Evolutionary conservation across 345 rosid genomes (phyloP), one percentile per base, ranked within the genome.

Genomic region (Dipteronia dyeriana): DNA sequence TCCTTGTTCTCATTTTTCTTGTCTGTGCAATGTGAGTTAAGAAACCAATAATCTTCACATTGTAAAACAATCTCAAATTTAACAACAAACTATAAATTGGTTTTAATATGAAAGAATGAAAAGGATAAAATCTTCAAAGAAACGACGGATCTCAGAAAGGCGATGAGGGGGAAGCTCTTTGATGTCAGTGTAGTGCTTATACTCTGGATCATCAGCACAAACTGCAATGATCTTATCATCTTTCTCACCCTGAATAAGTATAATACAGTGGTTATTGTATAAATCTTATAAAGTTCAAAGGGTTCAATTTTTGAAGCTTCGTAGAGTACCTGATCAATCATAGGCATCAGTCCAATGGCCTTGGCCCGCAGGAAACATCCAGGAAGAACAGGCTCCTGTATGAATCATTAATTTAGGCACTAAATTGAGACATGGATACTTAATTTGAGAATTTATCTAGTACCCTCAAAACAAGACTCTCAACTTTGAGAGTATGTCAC

Each of bases 161-260:
- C 99, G 99, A 78, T 95, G 99, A 79, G 99, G 99, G 62, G 99
- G 87, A 68, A 95, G 91, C 80, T 95, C 89, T 78, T 89, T 93
- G 85, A 95, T 90, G 82, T 93, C 97, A 11, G 86, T 91, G 79
- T 84, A 95, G 84, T 95, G 96, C 82, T 85, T 92, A 81, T 91
- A 95, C 83, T 95, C 99, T 2, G 99, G 99, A 87, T 95, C 99
- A 73, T 95, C 99, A 31, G 94, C 98, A 81, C 99, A 95, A 3
- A 95, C 98, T 54, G 99, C 99, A 11, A 95, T 95, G 79, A 95
- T 93, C 86, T 95, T 95, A 82, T 95, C 99, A 78, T 95, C 99
- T 86, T 92, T 95, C 88, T 93, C 98, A 67, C 99, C 99, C 98
- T 95, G 78, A 19, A 71, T 23, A 13, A 68, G 10, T 45, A 74